Conservation (phyloP, 1,284 basidiomycete species). For the Earliella scabrosa region DNA sequence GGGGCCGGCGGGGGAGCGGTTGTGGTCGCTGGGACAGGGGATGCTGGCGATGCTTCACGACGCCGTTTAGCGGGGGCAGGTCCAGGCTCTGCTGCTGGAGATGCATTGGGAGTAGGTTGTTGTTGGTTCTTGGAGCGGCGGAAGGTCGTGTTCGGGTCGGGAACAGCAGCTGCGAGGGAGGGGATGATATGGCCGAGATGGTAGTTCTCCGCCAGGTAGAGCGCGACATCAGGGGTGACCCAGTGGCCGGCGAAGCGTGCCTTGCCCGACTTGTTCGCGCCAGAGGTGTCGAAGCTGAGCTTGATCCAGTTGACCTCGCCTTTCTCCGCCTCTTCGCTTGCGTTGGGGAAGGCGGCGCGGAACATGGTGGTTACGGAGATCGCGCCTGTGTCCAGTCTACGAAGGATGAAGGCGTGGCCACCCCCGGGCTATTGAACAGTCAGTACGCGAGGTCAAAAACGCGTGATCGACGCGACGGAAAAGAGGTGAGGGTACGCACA, state of each 20-base stretch:
- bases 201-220: constrained; percentile 66
- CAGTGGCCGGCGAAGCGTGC: constrained; percentile 90
- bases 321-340: constrained; percentile 81
- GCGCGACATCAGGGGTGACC: constrained; percentile 79
- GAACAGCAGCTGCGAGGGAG: constrained; percentile 73
- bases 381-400: constrained; percentile 95
- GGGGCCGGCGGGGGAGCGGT: constrained; percentile 17
- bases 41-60: constrained; percentile 59
- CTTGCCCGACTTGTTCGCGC: constrained; percentile 82
- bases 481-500: constrained; percentile 47
- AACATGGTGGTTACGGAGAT: constrained; percentile 98
- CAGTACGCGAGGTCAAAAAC: constrained; percentile 17
- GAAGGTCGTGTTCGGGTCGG: constrained; percentile 80
- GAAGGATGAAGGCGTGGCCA: constrained; percentile 92
- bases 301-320: constrained; percentile 88
- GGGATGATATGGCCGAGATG: constrained; percentile 62
- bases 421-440: constrained; percentile 49
- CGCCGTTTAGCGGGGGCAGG: constrained; percentile 63
- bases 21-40: constrained; percentile 24
- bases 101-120: constrained; percentile 36
- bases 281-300: constrained; percentile 75
- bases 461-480: constrained; percentile 6
- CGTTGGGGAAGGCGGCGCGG: constrained; percentile 92
- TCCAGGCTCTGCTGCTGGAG: constrained; percentile 37
- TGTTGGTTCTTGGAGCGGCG: constrained; percentile 56